Percentiles rank a stretch among this genome's conserved stretches.
Conservation (phyloP, 257 asterid genomes). For the Ocimum tenuiflorum region DNA sequence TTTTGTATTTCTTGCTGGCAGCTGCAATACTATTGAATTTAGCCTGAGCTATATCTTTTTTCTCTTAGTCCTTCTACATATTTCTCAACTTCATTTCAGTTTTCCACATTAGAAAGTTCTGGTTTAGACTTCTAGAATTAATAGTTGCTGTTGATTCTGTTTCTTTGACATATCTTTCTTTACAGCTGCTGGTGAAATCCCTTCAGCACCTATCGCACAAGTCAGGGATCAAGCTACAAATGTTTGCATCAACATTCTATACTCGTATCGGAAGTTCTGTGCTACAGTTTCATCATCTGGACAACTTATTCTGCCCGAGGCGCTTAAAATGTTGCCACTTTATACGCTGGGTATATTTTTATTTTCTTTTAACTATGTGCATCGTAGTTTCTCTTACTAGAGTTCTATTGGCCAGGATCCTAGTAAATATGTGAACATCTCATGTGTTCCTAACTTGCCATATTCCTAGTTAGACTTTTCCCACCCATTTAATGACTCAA, state of each 20-base stretch:
- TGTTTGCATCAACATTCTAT: slow-evolving; percentile 78
- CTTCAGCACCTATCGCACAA: slow-evolving; percentile 67
- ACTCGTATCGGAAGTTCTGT: slow-evolving; percentile 89
- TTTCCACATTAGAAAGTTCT: not conserved
- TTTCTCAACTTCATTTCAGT: slow-evolving; percentile 1
- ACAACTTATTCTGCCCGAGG: slow-evolving; percentile 96
- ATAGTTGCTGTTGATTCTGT: slow-evolving; percentile 14
- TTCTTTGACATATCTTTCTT: slow-evolving; percentile 20
- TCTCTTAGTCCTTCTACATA: not conserved
- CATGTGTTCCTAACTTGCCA: too few relatives aligned
- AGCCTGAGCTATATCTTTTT: not conserved
- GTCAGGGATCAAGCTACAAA: slow-evolving; percentile 86
- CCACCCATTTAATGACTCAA: too few relatives aligned
- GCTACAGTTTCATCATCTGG: slow-evolving; percentile 96
- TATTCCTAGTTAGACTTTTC: too few relatives aligned
- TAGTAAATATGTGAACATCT: too few relatives aligned
- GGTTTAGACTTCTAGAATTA: not conserved
- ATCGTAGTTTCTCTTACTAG: not conserved
- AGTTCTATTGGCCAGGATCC: too few relatives aligned
- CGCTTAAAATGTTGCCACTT: slow-evolving; percentile 87
- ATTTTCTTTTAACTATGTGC: slow-evolving; percentile 9
- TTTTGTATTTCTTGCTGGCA: not conserved
- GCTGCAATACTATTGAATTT: slow-evolving; percentile 1
- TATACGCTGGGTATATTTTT: slow-evolving; percentile 73
- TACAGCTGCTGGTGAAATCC: slow-evolving; percentile 83